Conservation (phyloP, 2,329 filamentous ascomycete species). For the Dactylonectria estremocensis region DNA sequence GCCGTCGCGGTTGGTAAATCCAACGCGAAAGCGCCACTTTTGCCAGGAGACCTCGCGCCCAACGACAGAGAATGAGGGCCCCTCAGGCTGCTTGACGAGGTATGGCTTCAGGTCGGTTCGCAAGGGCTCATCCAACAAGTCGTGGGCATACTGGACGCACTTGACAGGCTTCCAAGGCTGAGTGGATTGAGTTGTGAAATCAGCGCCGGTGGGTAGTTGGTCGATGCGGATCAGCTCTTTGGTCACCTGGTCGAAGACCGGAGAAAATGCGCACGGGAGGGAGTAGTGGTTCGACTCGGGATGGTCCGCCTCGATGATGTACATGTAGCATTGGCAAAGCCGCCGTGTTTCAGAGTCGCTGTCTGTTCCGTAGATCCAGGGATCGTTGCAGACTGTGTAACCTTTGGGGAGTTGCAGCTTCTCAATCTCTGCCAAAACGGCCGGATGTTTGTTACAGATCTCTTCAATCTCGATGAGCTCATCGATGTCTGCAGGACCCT, state of each 20-base stretch:
- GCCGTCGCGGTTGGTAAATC: constrained; percentile 76
- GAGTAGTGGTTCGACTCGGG: constrained; percentile 32
- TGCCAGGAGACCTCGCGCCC: constrained; percentile 51
- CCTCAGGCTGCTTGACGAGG: constrained; percentile 15
- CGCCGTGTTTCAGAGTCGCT: constrained; percentile 11
- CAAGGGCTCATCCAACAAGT: constrained; percentile 13
- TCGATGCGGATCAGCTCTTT: constrained; percentile 28
- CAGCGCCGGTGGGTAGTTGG: constrained; percentile 7
- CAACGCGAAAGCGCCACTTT: constrained; percentile 74
- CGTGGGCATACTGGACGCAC: constrained; percentile 15
- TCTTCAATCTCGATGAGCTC: constrained; percentile 23
- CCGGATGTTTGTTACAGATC: constrained; percentile 14
- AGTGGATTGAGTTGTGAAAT: background rate
- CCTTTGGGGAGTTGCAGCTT: constrained; percentile 24
- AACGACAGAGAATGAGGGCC: constrained; percentile 19
- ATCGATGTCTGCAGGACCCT: constrained; percentile 25
- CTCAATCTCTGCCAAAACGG: constrained; percentile 18
- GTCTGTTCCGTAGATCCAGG: constrained; percentile 28
- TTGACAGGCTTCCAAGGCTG: constrained; percentile 25
- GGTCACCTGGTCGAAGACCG: constrained; percentile 25
- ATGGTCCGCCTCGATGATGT: constrained; percentile 19
- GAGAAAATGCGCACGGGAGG: constrained; percentile 27
- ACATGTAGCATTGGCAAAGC: constrained; percentile 29
- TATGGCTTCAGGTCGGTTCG: constrained; percentile 28
- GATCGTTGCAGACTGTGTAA: constrained; percentile 23